Evolutionary conservation across 768 basidiomycete species (phyloP).

Genomic region (Amanita pseudoporphyria): DNA sequence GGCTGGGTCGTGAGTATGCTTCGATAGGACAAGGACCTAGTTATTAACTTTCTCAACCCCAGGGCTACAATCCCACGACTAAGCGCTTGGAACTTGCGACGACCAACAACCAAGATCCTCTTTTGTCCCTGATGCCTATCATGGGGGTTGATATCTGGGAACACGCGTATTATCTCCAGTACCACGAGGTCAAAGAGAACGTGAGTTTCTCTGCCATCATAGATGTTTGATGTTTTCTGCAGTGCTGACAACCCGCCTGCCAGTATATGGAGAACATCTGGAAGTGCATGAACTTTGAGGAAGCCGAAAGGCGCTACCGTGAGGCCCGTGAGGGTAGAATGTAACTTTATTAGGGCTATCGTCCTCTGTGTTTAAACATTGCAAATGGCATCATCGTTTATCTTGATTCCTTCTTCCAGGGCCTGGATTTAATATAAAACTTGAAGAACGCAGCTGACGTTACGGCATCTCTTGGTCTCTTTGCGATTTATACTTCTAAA

Average conservation of each 20-base stretch:
- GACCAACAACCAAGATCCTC: conserved; percentile 94
- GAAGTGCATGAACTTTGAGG: conserved; percentile 63
- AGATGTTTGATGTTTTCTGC: neutral
- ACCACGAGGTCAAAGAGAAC: conserved; percentile 89
- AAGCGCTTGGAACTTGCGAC: conserved; percentile 80
- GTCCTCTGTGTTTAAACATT: too few relatives aligned
- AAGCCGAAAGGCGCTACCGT: conserved; percentile 59
- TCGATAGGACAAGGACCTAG: conserved; percentile 3
- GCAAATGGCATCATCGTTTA: too few relatives aligned
- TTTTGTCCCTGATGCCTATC: conserved; percentile 66
- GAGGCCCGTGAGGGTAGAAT: conserved; percentile 22
- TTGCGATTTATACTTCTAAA: too few relatives aligned
- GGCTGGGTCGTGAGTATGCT: conserved; percentile 86
- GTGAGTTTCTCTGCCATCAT: conserved; percentile 38
- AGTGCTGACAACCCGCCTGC: neutral
- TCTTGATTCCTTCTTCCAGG: too few relatives aligned
- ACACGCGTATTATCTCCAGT: conserved; percentile 94
- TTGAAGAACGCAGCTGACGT: too few relatives aligned
- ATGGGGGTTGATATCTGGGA: conserved; percentile 96
- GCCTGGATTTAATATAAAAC: too few relatives aligned
- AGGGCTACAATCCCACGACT: conserved; percentile 63
- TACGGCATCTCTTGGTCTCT: too few relatives aligned
- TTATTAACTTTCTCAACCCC: neutral
- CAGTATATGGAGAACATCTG: conserved; percentile 74
- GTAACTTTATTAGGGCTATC: too few relatives aligned